Conservation (phyloP, 2,329 filamentous ascomycete genomes). For the Didymella exigua region DNA sequence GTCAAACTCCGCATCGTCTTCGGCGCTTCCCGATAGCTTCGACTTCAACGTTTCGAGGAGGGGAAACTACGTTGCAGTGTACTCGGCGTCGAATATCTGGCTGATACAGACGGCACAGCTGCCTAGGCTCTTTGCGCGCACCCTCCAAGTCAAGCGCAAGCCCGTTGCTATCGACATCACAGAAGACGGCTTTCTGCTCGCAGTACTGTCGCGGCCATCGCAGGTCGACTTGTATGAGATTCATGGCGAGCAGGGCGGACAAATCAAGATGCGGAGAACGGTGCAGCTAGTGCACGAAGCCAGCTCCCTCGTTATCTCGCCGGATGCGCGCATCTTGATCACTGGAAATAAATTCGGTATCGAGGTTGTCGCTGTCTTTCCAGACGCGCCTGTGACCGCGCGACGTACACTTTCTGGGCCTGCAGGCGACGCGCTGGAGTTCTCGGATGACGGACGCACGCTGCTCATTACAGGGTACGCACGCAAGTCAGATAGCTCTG, state of each 20-base stretch:
- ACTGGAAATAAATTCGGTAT: conserved; percentile 88
- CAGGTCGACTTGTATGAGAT: conserved; percentile 87
- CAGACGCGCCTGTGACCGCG: conserved; percentile 56
- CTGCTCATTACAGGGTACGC: conserved; percentile 48
- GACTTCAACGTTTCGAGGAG: conserved; percentile 47
- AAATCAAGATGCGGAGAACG: conserved; percentile 72
- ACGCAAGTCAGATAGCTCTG: conserved; percentile 44
- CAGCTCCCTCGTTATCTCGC: conserved; percentile 78
- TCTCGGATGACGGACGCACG: conserved; percentile 49
- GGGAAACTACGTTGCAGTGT: conserved; percentile 46
- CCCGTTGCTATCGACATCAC: conserved; percentile 72
- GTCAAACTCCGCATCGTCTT: conserved; percentile 48
- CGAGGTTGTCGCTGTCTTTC: conserved; percentile 77
- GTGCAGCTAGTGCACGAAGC: conserved; percentile 80
- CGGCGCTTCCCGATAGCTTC: conserved; percentile 47
- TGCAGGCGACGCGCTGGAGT: conserved; percentile 46
- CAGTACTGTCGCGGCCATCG: conserved; percentile 80
- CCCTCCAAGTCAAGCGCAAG: conserved; percentile 46
- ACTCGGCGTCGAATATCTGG: conserved; percentile 47
- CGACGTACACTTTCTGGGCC: conserved; percentile 46
- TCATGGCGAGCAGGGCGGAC: conserved; percentile 46
- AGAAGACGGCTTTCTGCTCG: conserved; percentile 76
- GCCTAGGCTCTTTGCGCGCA: conserved; percentile 45
- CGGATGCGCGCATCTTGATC: conserved; percentile 80
- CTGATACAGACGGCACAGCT: conserved; percentile 46